phyloP scores from a whole-genome alignment of 768 basidiomycete species.

The Collybiopsis confluens region DNA sequence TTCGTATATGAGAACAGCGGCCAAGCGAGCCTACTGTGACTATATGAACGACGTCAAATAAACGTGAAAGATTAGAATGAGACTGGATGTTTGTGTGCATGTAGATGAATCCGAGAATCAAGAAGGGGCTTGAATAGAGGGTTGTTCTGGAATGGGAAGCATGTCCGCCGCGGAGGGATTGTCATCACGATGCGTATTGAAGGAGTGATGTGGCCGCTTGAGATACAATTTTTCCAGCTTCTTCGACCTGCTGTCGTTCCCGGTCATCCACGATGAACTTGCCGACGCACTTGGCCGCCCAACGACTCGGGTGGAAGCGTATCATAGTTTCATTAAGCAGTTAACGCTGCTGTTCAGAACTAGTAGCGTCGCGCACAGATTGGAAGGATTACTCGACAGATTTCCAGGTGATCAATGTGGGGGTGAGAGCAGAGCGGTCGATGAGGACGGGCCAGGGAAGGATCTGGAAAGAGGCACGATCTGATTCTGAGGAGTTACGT shows the following conservation, averaged over 20 bases:
- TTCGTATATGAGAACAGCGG: no score
- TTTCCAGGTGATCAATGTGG: neutral
- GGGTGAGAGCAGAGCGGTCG: neutral
- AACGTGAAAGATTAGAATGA: no score
- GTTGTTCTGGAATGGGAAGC: no score
- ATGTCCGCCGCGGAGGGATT: no score
- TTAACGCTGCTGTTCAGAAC: neutral
- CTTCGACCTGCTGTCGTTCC: neutral
- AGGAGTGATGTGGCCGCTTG: neutral
- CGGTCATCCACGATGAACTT: neutral
- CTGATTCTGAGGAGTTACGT: neutral
- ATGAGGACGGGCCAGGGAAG: constrained; percentile 2
- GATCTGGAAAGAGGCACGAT: neutral
- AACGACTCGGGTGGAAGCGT: constrained; percentile 1
- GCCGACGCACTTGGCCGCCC: neutral
- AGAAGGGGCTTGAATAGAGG: no score
- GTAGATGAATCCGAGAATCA: no score
- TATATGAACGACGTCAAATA: no score
- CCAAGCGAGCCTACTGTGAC: no score
- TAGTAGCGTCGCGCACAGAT: neutral
- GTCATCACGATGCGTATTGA: no score
- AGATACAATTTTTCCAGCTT: neutral
- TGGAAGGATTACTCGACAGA: neutral
- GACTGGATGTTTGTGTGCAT: no score
- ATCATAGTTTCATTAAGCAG: neutral